phyloP scores from a whole-genome alignment of 495 filamentous ascomycete species.

The Trichodelitschia bisporula region DNA sequence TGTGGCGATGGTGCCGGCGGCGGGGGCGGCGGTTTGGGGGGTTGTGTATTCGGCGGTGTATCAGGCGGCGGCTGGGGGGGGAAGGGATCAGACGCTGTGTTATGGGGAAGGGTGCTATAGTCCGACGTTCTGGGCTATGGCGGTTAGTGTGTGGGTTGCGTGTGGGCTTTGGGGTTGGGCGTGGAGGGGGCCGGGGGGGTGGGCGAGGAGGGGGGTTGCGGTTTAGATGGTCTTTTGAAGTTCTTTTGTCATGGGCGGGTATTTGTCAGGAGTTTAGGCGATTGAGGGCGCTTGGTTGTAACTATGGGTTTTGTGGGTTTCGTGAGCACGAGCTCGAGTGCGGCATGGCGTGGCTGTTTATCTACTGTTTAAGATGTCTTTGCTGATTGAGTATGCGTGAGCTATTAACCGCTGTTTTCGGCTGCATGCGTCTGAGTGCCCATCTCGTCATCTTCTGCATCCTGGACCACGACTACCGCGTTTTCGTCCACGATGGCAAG shows the following conservation, averaged over 20 bases:
- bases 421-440: too few species aligned
- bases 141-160: slow-evolving; percentile 51
- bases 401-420: slow-evolving; percentile 1
- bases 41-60: slow-evolving; percentile 62
- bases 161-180: slow-evolving; percentile 47
- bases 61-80: slow-evolving; percentile 21
- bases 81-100: slow-evolving; percentile 26
- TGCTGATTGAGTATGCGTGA: too few species aligned
- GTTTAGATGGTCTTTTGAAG: slow-evolving; percentile 41
- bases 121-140: slow-evolving; percentile 56
- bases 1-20: slow-evolving; percentile 68
- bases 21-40: slow-evolving; percentile 69
- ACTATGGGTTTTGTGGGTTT: too few species aligned
- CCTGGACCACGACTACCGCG: too few species aligned
- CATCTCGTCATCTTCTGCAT: too few species aligned
- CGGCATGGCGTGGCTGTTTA: slow-evolving; percentile 8
- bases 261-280: too few species aligned
- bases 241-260: too few species aligned
- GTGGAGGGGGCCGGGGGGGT: slow-evolving; percentile 55
- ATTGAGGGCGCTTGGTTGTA: too few species aligned
- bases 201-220: slow-evolving; percentile 53
- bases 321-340: too few species aligned
- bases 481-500: too few species aligned
- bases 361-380: slow-evolving; percentile 1
- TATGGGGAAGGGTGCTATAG: slow-evolving; percentile 64